phyloP scores from a whole-genome alignment of 202 grass and related monocot genomes.

The Elaeis oleifera region DNA sequence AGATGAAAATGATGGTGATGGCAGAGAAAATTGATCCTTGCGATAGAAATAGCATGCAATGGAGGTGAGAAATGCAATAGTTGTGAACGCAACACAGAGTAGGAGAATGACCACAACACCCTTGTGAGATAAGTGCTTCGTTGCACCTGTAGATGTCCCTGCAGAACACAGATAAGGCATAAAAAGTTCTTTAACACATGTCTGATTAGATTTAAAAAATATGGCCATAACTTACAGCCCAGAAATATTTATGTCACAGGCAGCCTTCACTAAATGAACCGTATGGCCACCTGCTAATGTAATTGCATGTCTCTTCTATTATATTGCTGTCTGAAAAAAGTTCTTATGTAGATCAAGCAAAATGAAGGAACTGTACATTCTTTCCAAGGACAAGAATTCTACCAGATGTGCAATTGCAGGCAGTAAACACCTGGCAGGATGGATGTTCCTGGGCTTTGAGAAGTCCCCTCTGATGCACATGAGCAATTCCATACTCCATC shows the following conservation, averaged over 20 bases:
- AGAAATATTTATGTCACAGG: too few relatives aligned
- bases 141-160: slow-evolving; percentile 44
- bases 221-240: too few relatives aligned
- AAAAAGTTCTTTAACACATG: background rate
- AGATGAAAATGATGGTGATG: slow-evolving; percentile 35
- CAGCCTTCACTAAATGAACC: too few relatives aligned
- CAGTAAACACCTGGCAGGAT: slow-evolving; percentile 43
- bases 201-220: too few relatives aligned
- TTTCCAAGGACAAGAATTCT: slow-evolving; percentile 9
- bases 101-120: slow-evolving; percentile 56
- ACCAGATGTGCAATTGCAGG: slow-evolving; percentile 93
- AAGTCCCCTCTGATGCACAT: slow-evolving; percentile 23
- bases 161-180: slow-evolving; percentile 10
- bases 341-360: background rate
- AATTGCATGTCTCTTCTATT: too few relatives aligned
- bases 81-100: slow-evolving; percentile 60
- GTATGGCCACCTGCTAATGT: too few relatives aligned
- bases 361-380: slow-evolving; percentile 1
- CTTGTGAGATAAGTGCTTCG: slow-evolving; percentile 56
- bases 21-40: slow-evolving; percentile 49
- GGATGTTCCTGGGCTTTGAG: slow-evolving; percentile 22
- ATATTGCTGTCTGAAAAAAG: too few relatives aligned
- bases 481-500: slow-evolving; percentile 73
- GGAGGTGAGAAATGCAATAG: slow-evolving; percentile 45
- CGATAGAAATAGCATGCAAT: slow-evolving; percentile 57